A percentile compares a stretch with the other conserved stretches of the same genome.
Evolutionary conservation across 768 basidiomycete species (phyloP).

Genomic region (Cantharellus cinnabarinus): DNA sequence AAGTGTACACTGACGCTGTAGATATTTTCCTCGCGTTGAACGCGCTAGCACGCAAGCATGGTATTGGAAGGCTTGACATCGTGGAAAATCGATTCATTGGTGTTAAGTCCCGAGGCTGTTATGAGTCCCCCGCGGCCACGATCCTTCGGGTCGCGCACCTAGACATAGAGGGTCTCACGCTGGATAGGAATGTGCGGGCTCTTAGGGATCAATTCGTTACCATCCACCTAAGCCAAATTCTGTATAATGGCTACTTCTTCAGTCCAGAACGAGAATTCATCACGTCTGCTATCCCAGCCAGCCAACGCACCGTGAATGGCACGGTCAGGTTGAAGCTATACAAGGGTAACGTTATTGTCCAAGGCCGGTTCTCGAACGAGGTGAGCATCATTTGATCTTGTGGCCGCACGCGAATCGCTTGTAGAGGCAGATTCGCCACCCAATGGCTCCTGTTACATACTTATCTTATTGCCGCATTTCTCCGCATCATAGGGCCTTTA

Average conservation of each 20-base stretch:
- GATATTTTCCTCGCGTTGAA: slow-evolving; percentile 88
- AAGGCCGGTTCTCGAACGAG: slow-evolving; percentile 79
- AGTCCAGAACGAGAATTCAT: slow-evolving; percentile 98
- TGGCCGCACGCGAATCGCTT: not conserved
- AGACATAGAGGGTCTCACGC: slow-evolving; percentile 92
- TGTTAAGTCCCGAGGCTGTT: slow-evolving; percentile 98
- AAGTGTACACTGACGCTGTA: slow-evolving; percentile 73
- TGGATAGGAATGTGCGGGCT: slow-evolving; percentile 90
- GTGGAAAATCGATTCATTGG: slow-evolving; percentile 99
- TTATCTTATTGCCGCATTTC: not conserved
- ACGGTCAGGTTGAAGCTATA: slow-evolving; percentile 76
- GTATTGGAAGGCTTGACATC: slow-evolving; percentile 92
- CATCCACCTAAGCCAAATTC: slow-evolving; percentile 66
- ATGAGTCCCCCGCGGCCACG: slow-evolving; percentile 92
- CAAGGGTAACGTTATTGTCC: slow-evolving; percentile 90
- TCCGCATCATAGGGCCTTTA: slow-evolving; percentile 50
- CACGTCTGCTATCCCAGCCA: slow-evolving; percentile 72
- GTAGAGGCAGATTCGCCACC: not conserved
- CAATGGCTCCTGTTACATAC: too few relatives aligned
- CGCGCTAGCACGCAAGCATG: slow-evolving; percentile 81
- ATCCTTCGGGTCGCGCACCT: slow-evolving; percentile 90
- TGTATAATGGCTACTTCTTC: slow-evolving; percentile 99
- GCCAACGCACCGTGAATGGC: slow-evolving; percentile 93
- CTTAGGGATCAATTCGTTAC: slow-evolving; percentile 92
- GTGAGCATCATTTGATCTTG: slow-evolving; percentile 19